Conservation (phyloP, 2,329 filamentous ascomycete genomes). For the Macrophomina phaseolina region DNA sequence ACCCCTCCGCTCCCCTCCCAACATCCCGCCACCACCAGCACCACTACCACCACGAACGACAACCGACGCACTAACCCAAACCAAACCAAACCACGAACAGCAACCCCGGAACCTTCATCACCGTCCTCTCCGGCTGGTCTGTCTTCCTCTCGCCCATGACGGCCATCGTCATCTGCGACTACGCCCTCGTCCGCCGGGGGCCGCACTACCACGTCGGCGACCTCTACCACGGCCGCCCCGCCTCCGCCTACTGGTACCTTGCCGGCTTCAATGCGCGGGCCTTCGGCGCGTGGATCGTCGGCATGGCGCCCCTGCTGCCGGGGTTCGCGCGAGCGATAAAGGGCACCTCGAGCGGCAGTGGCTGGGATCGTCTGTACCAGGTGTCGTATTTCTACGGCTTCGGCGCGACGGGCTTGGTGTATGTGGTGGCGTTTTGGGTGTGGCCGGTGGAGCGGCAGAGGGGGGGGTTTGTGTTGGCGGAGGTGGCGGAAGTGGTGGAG, state of each 20-base stretch:
- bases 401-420: not conserved
- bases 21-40: no score
- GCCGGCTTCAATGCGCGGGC: slow-evolving; percentile 35
- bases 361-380: slow-evolving; percentile 20
- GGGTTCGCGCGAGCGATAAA: slow-evolving; percentile 23
- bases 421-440: not conserved
- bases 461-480: slow-evolving; percentile 11
- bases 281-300: slow-evolving; percentile 34
- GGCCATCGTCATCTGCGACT: slow-evolving; percentile 35
- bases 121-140: slow-evolving; percentile 36
- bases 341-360: not conserved
- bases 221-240: slow-evolving; percentile 30
- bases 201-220: slow-evolving; percentile 35
- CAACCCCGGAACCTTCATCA: slow-evolving; percentile 28
- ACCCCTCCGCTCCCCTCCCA: not conserved
- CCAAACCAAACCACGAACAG: not conserved
- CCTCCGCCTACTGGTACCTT: slow-evolving; percentile 36
- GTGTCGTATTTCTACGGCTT: slow-evolving; percentile 25
- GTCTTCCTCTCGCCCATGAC: slow-evolving; percentile 37
- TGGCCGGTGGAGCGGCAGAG: slow-evolving; percentile 14
- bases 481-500: slow-evolving; percentile 15
- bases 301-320: slow-evolving; percentile 33
- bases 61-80: no score
- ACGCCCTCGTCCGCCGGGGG: slow-evolving; percentile 33
- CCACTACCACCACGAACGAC: not conserved